Evolutionary conservation across 192 early-diverging fungal species (phyloP).

Genomic region (Gaertneriomyces sp.): DNA sequence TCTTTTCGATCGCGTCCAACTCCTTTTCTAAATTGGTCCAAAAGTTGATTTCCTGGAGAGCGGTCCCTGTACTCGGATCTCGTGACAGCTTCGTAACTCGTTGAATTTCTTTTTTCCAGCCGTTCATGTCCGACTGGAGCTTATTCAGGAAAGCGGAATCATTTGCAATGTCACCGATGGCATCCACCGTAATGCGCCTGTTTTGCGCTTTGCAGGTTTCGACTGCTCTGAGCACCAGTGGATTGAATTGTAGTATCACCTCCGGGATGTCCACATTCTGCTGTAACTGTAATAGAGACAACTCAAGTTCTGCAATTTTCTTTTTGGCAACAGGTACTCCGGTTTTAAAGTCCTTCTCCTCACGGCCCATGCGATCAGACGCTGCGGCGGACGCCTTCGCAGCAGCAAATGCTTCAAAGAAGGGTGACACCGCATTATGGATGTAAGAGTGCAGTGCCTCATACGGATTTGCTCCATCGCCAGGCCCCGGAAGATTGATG

Average conservation of each 20-base stretch:
- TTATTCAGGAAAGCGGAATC: slow-evolving; percentile 91
- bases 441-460: slow-evolving; percentile 88
- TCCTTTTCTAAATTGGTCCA: slow-evolving; percentile 97
- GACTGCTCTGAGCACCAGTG: slow-evolving; percentile 58
- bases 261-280: slow-evolving; percentile 99
- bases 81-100: slow-evolving; percentile 94
- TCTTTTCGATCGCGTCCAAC: slow-evolving; percentile 88
- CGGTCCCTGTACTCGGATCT: slow-evolving; percentile 86
- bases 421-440: slow-evolving; percentile 89
- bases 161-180: slow-evolving; percentile 61
- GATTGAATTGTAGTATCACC: slow-evolving; percentile 80
- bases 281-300: slow-evolving; percentile 90
- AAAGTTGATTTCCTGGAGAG: slow-evolving; percentile 98
- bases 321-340: slow-evolving; percentile 95
- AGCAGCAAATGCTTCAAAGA: slow-evolving; percentile 90
- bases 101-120: slow-evolving; percentile 99
- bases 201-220: slow-evolving; percentile 60
- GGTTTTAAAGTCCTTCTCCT: slow-evolving; percentile 70
- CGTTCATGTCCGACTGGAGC: slow-evolving; percentile 92
- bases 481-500: slow-evolving; percentile 83
- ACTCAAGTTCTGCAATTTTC: slow-evolving; percentile 97
- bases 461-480: slow-evolving; percentile 63
- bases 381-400: slow-evolving; percentile 46
- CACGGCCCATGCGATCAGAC: slow-evolving; percentile 9
- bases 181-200: slow-evolving; percentile 69